Evolutionary conservation across 305 asterid species (phyloP).

Genomic region (Fraxinus latifolia): DNA sequence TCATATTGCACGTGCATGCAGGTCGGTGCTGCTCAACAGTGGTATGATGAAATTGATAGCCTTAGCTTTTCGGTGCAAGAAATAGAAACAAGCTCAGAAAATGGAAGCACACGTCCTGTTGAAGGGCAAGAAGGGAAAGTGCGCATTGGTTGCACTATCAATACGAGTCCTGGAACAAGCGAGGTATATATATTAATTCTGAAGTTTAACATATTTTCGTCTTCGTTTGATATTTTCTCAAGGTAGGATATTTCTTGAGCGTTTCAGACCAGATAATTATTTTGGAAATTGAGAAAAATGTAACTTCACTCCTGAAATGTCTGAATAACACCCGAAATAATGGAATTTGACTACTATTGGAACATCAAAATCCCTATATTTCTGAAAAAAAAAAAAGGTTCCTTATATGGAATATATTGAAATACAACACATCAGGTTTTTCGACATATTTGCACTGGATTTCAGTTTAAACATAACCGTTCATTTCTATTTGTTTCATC

Average conservation of each 20-base stretch:
- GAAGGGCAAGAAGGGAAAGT: conserved; percentile 48
- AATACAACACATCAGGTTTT: not conserved
- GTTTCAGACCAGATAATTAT: not conserved
- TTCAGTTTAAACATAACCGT: not conserved
- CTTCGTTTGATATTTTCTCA: not conserved
- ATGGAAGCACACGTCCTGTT: conserved; percentile 22
- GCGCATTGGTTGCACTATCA: conserved; percentile 54
- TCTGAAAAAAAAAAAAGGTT: not conserved
- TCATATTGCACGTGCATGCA: conserved; percentile 31
- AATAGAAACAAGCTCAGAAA: conserved; percentile 34
- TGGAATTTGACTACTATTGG: not conserved
- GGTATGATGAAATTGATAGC: conserved; percentile 69
- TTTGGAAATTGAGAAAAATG: conserved; percentile 1
- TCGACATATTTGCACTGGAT: not conserved
- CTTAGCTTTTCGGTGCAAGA: conserved; percentile 42
- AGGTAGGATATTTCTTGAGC: not conserved
- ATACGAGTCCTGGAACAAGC: conserved; percentile 90
- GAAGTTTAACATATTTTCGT: not conserved
- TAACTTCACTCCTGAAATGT: not conserved
- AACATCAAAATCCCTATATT: not conserved
- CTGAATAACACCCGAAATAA: not conserved
- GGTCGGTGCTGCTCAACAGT: conserved; percentile 74
- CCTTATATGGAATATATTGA: not conserved
- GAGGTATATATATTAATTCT: conserved; percentile 47
- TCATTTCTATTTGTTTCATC: conserved; percentile 10